Evolutionary conservation across 495 filamentous ascomycete species (phyloP).

Genomic region (Tricharina praecox): DNA sequence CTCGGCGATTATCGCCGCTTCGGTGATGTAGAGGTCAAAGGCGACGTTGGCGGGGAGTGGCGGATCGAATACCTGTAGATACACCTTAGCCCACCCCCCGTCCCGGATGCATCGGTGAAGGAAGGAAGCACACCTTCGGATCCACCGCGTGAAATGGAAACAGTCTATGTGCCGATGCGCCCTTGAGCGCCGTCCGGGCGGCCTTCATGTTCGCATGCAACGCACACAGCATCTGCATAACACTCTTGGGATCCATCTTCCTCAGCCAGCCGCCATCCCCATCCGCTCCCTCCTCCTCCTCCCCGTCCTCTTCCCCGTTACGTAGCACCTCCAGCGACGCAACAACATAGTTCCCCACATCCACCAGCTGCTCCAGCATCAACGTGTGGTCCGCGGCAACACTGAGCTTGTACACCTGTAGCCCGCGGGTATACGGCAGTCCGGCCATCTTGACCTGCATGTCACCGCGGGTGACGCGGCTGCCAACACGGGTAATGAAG

Average conservation of each 20-base stretch:
- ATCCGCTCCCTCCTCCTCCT: background rate
- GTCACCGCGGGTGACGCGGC: constrained; percentile 54
- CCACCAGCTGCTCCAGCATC: constrained; percentile 19
- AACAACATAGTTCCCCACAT: constrained; percentile 19
- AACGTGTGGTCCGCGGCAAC: constrained; percentile 6
- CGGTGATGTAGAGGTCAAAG: constrained; percentile 60
- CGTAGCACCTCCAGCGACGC: constrained; percentile 10
- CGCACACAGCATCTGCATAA: constrained; percentile 3
- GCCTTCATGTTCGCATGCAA: constrained; percentile 11
- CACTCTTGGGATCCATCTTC: constrained; percentile 4
- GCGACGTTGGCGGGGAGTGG: constrained; percentile 43
- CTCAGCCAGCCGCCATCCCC: no score
- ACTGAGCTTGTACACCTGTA: constrained; percentile 11
- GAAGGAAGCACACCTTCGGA: constrained; percentile 13
- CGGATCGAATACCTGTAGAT: constrained; percentile 39
- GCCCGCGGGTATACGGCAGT: constrained; percentile 13
- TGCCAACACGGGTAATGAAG: constrained; percentile 66
- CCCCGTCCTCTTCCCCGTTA: background rate
- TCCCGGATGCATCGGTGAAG: no score
- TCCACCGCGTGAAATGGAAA: constrained; percentile 21
- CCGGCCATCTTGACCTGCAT: constrained; percentile 16
- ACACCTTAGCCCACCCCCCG: background rate
- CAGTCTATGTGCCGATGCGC: constrained; percentile 14
- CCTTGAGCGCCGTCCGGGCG: constrained; percentile 18
- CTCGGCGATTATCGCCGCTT: constrained; percentile 59